These are phyloP conservation scores for Huntiella decipiens DNA, from an alignment of 2,329 filamentous ascomycete species.

Conservation along the genomic window DNA sequence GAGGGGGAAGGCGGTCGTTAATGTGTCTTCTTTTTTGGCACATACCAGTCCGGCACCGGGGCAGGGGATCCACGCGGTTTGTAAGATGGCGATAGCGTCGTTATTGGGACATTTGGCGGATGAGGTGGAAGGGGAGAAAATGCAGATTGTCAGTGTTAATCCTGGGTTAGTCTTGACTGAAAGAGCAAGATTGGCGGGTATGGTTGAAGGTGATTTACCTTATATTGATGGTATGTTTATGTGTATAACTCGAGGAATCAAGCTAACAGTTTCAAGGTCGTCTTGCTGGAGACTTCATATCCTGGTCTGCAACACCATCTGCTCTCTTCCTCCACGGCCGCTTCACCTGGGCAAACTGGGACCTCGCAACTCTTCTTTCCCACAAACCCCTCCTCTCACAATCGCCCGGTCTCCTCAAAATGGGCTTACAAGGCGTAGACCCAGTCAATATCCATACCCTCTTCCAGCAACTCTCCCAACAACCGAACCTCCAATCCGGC, in stretches of 20 bases:
- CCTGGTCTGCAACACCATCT: constrained; percentile 22
- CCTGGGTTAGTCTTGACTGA: constrained; percentile 16
- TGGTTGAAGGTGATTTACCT: constrained; percentile 12
- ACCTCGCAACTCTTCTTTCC: constrained; percentile 16
- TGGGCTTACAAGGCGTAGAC: constrained; percentile 6
- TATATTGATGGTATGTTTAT: constrained; percentile 16
- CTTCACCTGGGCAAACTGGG: constrained; percentile 24
- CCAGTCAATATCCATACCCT: constrained; percentile 3
- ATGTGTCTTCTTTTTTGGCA: constrained; percentile 11
- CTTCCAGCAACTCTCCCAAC: constrained; percentile 1
- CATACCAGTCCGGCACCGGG: constrained; percentile 1
- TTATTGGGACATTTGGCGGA: constrained; percentile 22
- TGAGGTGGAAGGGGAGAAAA: constrained; percentile 15
- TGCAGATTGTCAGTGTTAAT: constrained; percentile 17
- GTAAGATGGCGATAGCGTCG: constrained; percentile 21
- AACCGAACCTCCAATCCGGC: too few relatives aligned
- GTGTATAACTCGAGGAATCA: background rate
- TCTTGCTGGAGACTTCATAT: constrained; percentile 16
- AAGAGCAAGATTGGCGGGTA: constrained; percentile 12
- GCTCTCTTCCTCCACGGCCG: constrained; percentile 23
- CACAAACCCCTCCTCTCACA: background rate
- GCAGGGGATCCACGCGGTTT: constrained; percentile 12
- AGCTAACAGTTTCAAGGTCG: constrained; percentile 5
- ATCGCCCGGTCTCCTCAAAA: constrained; percentile 3
- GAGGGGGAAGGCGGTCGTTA: constrained; percentile 15